Evolutionary conservation across 148 eudicot species (phyloP).

Genomic region (Arbutus unedo): DNA sequence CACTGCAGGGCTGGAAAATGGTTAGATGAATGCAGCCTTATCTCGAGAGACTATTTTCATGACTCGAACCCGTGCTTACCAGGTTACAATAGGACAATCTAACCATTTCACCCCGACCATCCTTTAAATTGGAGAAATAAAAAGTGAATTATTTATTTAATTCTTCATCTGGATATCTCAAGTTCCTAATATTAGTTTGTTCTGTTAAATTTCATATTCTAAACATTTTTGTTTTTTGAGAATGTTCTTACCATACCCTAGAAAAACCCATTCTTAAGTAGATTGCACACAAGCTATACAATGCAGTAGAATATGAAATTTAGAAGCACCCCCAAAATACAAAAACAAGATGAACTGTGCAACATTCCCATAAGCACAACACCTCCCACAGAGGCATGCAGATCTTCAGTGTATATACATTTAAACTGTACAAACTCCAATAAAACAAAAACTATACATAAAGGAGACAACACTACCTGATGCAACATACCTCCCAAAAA

Average conservation of each 20-base stretch:
- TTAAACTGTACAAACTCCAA: neutral
- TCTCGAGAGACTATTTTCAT: too few species aligned
- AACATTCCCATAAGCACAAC: neutral
- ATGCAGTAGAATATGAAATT: too few species aligned
- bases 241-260: neutral
- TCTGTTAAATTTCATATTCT: neutral
- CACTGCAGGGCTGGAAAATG: too few species aligned
- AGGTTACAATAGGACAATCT: too few species aligned
- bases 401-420: neutral
- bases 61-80: too few species aligned
- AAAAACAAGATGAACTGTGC: neutral
- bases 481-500: slow-evolving; percentile 5
- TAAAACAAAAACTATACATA: neutral
- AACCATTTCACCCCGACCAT: too few species aligned
- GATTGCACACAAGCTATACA: neutral
- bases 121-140: neutral
- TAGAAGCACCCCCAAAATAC: too few species aligned
- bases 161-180: neutral
- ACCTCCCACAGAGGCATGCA: slow-evolving; percentile 3
- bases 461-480: neutral
- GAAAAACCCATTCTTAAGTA: neutral
- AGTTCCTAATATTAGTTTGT: neutral
- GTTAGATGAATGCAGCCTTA: too few species aligned
- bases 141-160: neutral
- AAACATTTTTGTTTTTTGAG: neutral